Base-by-base conservation (phyloP, 306 rosid genomes). In the Casuarina glauca region DNA sequence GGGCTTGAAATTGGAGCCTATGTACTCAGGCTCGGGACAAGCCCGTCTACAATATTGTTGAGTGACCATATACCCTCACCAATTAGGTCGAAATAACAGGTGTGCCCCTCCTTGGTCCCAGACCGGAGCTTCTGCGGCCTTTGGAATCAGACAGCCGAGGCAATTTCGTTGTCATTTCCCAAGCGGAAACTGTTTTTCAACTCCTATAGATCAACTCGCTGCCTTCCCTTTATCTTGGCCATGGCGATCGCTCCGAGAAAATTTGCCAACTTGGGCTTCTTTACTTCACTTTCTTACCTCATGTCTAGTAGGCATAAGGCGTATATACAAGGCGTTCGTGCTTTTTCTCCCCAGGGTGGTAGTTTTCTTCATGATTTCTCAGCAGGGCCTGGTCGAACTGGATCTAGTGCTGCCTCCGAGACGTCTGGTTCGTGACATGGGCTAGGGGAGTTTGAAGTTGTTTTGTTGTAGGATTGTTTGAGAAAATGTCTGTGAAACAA, bases 211-310 rank as follows among this genome's bases (percentile, higher is more conserved):
- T 13, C 32, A 26, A 26, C 32, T 26, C 6, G 5, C 48, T 66
- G 49, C 17, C 49, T 48, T 50, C 36, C 48, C 5, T 1, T 13
- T 48, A 10, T 19, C 13, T 10, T 12, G 35, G 69, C 46, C n/a
- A 87, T 80, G 83, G 70, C 80, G 45, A 38, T 70, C 15, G 70
- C 67, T 80, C 79, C 84, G 16, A 71, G 64, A 82, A 89, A 84
- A 79, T 10, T 79, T n/a, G 74, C 77, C 62, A 11, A 79, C 38
- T 68, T 87, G 39, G 73, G 79, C 79, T 35, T 52, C 48, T 81
- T 71, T n/a, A 5, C 83, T 51, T 49, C 85, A 72, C 39, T 60
- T 45, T 64, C 74, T 72, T 72, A 61, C 72, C 72, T 75, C 76
- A 63, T 72, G 44, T 67, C 7, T 70, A 61, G 13, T 16, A 66